Percentiles rank a stretch among this genome's conserved stretches.
phyloP scores from a whole-genome alignment of 371 early-diverging fungal species.

The Coemansia sp. region DNA sequence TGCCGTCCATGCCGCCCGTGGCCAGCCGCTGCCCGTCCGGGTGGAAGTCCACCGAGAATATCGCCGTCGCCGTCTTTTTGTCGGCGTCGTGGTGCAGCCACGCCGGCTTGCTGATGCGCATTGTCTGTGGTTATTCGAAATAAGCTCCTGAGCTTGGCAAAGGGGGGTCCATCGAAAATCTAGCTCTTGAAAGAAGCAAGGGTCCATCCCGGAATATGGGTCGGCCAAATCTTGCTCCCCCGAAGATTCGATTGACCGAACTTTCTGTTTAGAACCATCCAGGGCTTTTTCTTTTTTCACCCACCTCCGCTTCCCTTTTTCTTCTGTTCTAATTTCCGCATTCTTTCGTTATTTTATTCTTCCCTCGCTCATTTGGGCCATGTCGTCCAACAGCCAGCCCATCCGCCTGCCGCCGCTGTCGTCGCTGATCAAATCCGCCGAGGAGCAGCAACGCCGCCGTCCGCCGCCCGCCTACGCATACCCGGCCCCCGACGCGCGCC shows the following conservation, averaged over 20 bases:
- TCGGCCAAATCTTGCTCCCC: neutral
- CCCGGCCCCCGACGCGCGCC: neutral
- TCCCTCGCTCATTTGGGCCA: neutral
- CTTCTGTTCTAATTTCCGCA: neutral
- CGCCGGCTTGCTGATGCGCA: conserved; percentile 58
- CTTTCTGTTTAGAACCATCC: conserved; percentile 7
- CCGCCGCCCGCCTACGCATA: neutral
- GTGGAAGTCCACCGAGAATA: conserved; percentile 87
- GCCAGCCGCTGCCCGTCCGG: conserved; percentile 80
- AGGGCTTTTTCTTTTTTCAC: neutral
- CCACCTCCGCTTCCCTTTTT: conserved; percentile 2
- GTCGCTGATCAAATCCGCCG: conserved; percentile 27
- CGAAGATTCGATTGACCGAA: neutral
- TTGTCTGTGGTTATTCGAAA: conserved; percentile 7
- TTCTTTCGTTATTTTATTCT: neutral
- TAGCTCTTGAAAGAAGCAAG: neutral
- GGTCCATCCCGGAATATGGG: no score
- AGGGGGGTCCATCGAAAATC: neutral
- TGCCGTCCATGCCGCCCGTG: conserved; percentile 84
- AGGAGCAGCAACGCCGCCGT: neutral
- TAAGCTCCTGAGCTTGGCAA: no score
- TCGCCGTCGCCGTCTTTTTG: conserved; percentile 70
- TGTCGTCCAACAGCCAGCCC: neutral
- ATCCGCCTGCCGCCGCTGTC: conserved; percentile 44
- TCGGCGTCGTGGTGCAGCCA: conserved; percentile 62